A percentile compares a stretch with the other conserved stretches of the same genome.
Conservation (phyloP, 2,329 filamentous ascomycete species). For the Phialophora macrospora region DNA sequence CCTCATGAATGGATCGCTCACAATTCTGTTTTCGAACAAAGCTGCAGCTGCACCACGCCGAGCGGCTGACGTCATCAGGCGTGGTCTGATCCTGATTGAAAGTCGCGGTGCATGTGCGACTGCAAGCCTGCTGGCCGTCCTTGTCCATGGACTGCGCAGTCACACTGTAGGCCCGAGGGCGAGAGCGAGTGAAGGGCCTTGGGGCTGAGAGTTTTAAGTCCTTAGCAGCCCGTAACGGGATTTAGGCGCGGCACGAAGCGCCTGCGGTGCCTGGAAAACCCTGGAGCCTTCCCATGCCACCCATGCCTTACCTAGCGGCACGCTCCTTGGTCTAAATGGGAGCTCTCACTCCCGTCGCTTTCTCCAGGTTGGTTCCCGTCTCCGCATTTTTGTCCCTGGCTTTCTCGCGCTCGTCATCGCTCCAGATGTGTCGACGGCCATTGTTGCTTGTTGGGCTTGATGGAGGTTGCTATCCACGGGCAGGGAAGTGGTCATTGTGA, state of each 20-base stretch:
- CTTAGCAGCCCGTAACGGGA: neutral
- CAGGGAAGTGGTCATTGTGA: neutral
- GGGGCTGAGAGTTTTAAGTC: neutral
- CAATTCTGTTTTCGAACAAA: slow-evolving; percentile 1
- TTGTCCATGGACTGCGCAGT: neutral
- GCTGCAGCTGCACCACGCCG: neutral
- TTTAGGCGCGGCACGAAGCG: neutral
- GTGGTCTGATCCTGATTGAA: neutral
- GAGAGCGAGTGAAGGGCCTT: neutral
- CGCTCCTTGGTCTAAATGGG: neutral
- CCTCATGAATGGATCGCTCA: neutral
- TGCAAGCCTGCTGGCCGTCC: neutral
- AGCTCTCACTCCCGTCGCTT: neutral
- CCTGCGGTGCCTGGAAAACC: neutral
- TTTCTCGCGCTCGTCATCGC: neutral
- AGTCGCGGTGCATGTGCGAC: neutral
- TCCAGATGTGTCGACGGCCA: neutral
- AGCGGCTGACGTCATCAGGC: slow-evolving; percentile 5
- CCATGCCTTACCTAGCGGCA: neutral
- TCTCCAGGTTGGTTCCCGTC: neutral
- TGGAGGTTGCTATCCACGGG: neutral
- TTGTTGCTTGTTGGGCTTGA: neutral
- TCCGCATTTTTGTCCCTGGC: neutral
- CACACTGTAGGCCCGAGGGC: neutral
- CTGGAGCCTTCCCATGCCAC: too few species aligned